Base-by-base conservation (phyloP, 2,329 filamentous ascomycete genomes). In the Grosmannia huntii region DNA sequence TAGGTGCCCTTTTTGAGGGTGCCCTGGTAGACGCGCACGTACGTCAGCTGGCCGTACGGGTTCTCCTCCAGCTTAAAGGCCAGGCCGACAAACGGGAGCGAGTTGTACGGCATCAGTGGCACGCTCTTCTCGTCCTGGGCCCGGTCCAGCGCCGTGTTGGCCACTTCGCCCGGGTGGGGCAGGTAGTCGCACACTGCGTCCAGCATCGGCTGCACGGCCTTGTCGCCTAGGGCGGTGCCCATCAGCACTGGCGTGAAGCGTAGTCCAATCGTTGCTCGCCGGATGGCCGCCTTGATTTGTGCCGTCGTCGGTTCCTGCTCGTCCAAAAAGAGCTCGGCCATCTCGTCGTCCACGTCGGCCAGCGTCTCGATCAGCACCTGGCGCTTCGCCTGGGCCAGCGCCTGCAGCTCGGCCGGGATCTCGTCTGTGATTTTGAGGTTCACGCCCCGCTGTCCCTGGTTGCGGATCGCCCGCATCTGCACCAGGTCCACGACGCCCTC, bases 51-150 rank as follows among this genome's bases (percentile, higher is more conserved):
- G 50, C 94, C 94, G 67, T 95, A 99, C 71, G 95, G 96, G 75
- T 92, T 95, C 75, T 99, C 94, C 78, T 99, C 94, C 25, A 99
- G 84, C 79, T 99, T 99, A 80, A 99, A 99, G 11, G 94, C 94
- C 62, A 99, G 79, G 55, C 94, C 94, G 58, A 96, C 90, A 68
- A 97, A 96, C 0, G 94, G 94, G 27, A 96, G 78, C 25, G 89
- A 87, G 73, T 95, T 94, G 76, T 97, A 96, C 1, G 92, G 90
- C 21, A 96, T 84, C 58, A 99, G 82, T 70, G 92, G 87, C 60
- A 96, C 91, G 2, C 84, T 80, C 54, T 85, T 82, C 72, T 99
- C 94, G 50, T 77, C 77, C 66, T 87, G 83, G 68, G 85, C 83
- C 69, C 85, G 86, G 72, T 99, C 92, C 58, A 99, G 81, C 7